Base-by-base conservation (phyloP, 306 rosid species). In the Cicer arietinum region DNA sequence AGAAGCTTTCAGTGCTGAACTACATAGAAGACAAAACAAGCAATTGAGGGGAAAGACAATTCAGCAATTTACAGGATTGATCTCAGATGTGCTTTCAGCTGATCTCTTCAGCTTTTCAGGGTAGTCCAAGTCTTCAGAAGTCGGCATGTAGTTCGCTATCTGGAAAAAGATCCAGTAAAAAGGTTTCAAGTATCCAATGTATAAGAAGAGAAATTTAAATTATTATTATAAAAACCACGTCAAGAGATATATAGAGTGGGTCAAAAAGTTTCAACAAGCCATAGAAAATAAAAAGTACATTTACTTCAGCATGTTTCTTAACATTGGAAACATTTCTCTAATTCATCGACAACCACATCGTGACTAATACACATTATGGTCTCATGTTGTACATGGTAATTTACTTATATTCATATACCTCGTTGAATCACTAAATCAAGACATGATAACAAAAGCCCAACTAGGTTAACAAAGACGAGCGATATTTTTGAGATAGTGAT, bases 71-170 rank as follows among this genome's bases (percentile, higher is more conserved):
- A 95, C 99, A 53, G 90, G 76, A 88, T 85, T 76, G 76, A 46
- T 84, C 86, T 92, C 93, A 41, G 88, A 83, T 58, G 79, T 80
- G 46, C 88, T 75, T 83, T 80, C 93, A 9, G 83, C 78, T 64
- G 83, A 79, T 80, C 44, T 83, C 86, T 92, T 92, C 85, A 95
- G 90, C 96, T 92, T 95, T 65, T 90, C 95, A 82, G 98, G 99
- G 81, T 95, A 95, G 84, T 95, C 88, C 90, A 92, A 83, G 86
- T 95, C 99, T 81, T 89, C 97, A 68, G 85, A 86, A 61, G 86
- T 84, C 59, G 99, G 97, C 9, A 88, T 74, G 87, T 89, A 95
- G 82, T 95, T 95, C 12, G 92, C 97, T 74, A 95, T 95, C 99
- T 95, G 82, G 45, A 84, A 72, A 71, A 68, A 54, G 2, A 16